Base-by-base conservation (phyloP, 768 basidiomycete species). In the Pisolithus marmoratus region DNA sequence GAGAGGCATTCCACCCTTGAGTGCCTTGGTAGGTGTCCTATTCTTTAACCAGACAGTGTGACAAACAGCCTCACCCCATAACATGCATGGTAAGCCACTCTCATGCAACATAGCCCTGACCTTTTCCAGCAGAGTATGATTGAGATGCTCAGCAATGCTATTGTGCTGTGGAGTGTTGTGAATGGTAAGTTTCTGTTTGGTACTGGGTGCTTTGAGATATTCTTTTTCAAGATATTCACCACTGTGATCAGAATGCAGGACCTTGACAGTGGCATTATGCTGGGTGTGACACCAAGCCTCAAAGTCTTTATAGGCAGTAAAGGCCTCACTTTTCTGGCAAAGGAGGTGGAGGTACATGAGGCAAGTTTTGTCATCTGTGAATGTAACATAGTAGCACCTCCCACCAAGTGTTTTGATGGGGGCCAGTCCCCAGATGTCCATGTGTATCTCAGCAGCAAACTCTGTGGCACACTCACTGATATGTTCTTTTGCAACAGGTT, bases 101-200 rank as follows among this genome's bases (percentile, higher is more conserved):
- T 54, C 60, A 24, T 60, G 53, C 2, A 67, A 54, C 54, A 65
- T 61, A 0, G 66, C 59, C 1, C 62, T 58, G 0, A 57, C 60
- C 29, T 53, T 47, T 12, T 67, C 59, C 12, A 62, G 47, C 1
- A 62, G 49, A 0, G 64, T 68, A 2, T 64, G 58, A 34, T 69
- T 69, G 9, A 63, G 59, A 0, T 60, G 42, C 47, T 70, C 64
- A 1, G 66, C 63, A 14, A 66, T 48, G 12, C 64, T 59, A 46
- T 69, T 70, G 40, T 67, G 63, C 24, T 64, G 56, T 0, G 65
- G 63, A 4, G 60, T 59, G 20, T 62, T 14, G 8, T 44, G 51
- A 15, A 48, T 48, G 7, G 62, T 60, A 14, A 17, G 2, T 8
- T n/a, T n/a, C n/a, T n/a, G n/a, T n/a, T n/a, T n/a, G n/a, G n/a